phyloP scores from a whole-genome alignment of 352 stramenopile species.

The Globisporangium camurandrum region DNA sequence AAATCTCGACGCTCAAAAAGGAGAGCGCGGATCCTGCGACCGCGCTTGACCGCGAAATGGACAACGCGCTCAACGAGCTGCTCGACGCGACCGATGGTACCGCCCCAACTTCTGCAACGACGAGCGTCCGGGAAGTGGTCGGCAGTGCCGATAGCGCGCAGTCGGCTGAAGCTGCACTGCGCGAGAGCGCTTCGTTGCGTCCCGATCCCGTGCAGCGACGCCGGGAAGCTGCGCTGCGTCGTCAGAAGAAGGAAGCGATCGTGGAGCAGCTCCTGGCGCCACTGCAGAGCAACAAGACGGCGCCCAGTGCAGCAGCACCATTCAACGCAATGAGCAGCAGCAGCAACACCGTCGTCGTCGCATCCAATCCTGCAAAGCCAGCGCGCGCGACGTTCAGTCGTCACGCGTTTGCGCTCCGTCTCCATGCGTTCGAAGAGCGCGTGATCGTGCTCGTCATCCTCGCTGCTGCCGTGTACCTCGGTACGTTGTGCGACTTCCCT shows the following conservation, averaged over 20 bases:
- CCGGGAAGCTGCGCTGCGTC: constrained; percentile 52
- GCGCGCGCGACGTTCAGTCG: constrained; percentile 26
- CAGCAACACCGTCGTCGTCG: not conserved
- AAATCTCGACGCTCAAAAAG: constrained; percentile 49
- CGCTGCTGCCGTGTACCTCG: constrained; percentile 34
- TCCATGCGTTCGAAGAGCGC: constrained; percentile 52
- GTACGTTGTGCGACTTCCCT: constrained; percentile 7
- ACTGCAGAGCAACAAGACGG: not conserved
- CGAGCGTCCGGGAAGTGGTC: too few relatives aligned
- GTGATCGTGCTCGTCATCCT: constrained; percentile 48
- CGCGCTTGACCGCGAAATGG: constrained; percentile 14
- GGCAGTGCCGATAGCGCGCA: constrained; percentile 3
- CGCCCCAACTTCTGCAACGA: not conserved
- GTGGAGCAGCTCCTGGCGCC: constrained; percentile 44
- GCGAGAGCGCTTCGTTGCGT: constrained; percentile 34
- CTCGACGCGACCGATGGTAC: constrained; percentile 27
- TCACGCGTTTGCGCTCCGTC: constrained; percentile 40
- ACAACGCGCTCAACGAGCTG: constrained; percentile 25
- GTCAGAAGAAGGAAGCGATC: constrained; percentile 48
- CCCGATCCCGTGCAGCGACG: constrained; percentile 59
- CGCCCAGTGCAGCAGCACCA: not conserved
- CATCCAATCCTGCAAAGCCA: not conserved
- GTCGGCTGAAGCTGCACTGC: not conserved
- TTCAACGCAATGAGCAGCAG: not conserved
- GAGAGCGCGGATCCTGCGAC: not conserved